Evolutionary conservation across 75 land plant species (phyloP), one percentile per base, ranked within the genome.

Genomic region (Gnetum montanum): DNA sequence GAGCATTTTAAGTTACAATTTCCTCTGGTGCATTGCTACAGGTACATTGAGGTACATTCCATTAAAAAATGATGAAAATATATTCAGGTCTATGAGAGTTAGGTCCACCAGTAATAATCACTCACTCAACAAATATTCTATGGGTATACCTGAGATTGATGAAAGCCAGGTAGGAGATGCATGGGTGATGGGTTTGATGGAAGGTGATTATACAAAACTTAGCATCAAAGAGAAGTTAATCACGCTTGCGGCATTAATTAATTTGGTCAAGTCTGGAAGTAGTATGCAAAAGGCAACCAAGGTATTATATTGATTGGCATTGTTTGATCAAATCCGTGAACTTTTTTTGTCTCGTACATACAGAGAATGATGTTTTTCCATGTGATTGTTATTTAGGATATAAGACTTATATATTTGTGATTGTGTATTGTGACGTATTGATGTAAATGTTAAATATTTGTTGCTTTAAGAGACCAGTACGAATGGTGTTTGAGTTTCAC

Each of bases 121-220:
- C n/a, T n/a, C n/a, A n/a, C n/a, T 22, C 57, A 22, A 34, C 30
- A 34, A 15, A 53, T 36, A n/a, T 33, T 20, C 25, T 31, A 18
- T n/a, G 37, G 72, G 63, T 22, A 61, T 67, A 48, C 77, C 55
- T 53, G 88, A 89, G 58, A 90, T 83, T 65, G 96, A 94, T 72
- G 98, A 90, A 61, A 86, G 92, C 56, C 75, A 83, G 41, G 69
- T 81, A 46, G 90, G 85, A 33, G 98, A 90, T 59, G 76, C 73
- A 16, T 94, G 98, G 98, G 59, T 86, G 22, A 71, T 78, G 43
- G 91, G 96, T 35, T 60, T 94, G 27, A 74, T 81, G 83, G 98
- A 94, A 63, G 85, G 91, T 54, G 98, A 94, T 60, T 90, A 89
- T 61, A 65, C 85, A 44, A 81, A 90, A 59, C 66, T 94, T 38